phyloP scores from a whole-genome alignment of 2,329 filamentous ascomycete genomes.

The Exophiala spinifera region DNA sequence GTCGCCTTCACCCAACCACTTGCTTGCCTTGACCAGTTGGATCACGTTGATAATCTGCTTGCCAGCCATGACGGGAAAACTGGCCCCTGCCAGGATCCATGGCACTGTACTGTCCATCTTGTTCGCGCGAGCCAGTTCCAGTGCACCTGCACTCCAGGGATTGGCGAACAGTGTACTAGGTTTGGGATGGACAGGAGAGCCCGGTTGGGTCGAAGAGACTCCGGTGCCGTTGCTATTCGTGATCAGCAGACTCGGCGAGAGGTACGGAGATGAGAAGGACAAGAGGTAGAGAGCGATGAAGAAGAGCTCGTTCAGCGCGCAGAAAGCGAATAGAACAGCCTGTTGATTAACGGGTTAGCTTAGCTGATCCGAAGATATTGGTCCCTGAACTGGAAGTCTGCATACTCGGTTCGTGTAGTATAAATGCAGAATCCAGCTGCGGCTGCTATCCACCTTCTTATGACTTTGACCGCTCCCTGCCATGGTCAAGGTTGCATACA shows the following conservation, averaged over 20 bases:
- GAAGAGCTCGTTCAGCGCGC: slow-evolving; percentile 88
- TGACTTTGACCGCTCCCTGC: slow-evolving; percentile 76
- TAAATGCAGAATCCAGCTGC: slow-evolving; percentile 85
- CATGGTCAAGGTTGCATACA: slow-evolving; percentile 93
- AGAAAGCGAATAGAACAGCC: slow-evolving; percentile 88
- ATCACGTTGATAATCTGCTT: slow-evolving; percentile 95
- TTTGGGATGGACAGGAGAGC: slow-evolving; percentile 64
- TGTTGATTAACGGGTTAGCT: slow-evolving; percentile 38
- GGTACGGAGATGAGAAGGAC: slow-evolving; percentile 86
- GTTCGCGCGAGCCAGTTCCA: slow-evolving; percentile 90
- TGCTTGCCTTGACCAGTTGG: slow-evolving; percentile 88
- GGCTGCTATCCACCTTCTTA: slow-evolving; percentile 85
- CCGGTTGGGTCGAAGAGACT: slow-evolving; percentile 56
- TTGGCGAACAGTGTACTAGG: slow-evolving; percentile 77
- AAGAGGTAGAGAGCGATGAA: slow-evolving; percentile 98
- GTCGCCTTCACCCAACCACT: slow-evolving; percentile 92
- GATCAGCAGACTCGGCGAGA: slow-evolving; percentile 75
- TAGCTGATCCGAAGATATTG: neutral
- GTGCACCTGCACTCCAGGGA: slow-evolving; percentile 85
- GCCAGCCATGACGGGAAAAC: slow-evolving; percentile 79
- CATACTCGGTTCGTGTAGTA: slow-evolving; percentile 97
- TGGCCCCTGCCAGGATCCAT: slow-evolving; percentile 77
- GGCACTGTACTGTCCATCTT: slow-evolving; percentile 77
- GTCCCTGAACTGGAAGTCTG: slow-evolving; percentile 18
- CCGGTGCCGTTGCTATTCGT: slow-evolving; percentile 50